Evolutionary conservation across 164 flowering plant species (phyloP).

Genomic region (Vitis labrusca): DNA sequence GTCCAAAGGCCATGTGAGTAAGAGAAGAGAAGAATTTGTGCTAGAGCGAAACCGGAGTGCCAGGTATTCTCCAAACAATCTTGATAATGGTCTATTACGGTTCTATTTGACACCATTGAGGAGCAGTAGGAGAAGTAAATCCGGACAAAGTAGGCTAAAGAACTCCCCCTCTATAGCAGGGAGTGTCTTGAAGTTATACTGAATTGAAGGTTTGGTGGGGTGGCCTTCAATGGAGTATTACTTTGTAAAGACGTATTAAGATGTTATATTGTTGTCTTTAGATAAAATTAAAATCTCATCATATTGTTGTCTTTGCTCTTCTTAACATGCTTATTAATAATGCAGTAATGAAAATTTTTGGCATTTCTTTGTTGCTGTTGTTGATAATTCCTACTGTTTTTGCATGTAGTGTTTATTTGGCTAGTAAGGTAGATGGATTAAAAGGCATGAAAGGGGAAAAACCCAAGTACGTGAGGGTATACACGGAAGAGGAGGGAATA

Average conservation of each 20-base stretch:
- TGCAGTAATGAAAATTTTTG: background rate
- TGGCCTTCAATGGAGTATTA: constrained; percentile 2
- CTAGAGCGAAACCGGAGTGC: constrained; percentile 59
- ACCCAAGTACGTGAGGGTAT: no score
- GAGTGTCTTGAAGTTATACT: constrained; percentile 28
- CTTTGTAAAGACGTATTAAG: constrained; percentile 19
- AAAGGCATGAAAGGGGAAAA: no score
- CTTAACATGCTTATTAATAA: constrained; percentile 11
- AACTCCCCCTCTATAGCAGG: constrained; percentile 27
- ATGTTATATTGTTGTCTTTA: constrained; percentile 13
- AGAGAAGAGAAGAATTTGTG: constrained; percentile 50
- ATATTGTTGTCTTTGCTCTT: background rate
- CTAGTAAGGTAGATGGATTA: no score
- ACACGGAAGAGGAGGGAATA: no score
- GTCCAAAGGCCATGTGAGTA: constrained; percentile 19
- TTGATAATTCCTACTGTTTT: background rate
- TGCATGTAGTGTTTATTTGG: background rate
- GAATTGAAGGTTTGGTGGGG: background rate
- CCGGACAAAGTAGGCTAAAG: constrained; percentile 39
- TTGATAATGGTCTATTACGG: constrained; percentile 69
- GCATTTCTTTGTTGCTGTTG: background rate
- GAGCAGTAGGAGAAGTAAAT: constrained; percentile 42
- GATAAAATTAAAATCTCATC: constrained; percentile 12
- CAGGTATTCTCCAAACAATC: constrained; percentile 49
- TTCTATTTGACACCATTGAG: constrained; percentile 86